Evolutionary conservation across 1,139 yeast genomes (phyloP).

Genomic region (Blastobotrys apis): DNA sequence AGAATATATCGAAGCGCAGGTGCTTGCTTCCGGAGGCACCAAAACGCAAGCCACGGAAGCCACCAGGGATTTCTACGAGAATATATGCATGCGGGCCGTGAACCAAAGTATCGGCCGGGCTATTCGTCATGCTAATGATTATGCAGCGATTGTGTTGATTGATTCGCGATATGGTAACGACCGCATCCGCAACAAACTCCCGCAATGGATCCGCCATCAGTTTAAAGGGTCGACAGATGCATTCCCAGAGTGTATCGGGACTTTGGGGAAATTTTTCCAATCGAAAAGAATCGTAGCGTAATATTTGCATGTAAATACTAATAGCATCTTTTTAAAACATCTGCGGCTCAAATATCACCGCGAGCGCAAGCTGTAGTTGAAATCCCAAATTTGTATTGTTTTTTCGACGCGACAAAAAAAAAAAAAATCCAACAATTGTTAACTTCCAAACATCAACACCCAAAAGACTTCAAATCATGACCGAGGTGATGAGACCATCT

Average conservation of each 20-base stretch:
- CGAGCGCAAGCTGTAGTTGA: too few relatives aligned
- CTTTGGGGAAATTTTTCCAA: slow-evolving; percentile 5
- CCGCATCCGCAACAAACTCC: slow-evolving; percentile 57
- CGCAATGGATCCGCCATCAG: slow-evolving; percentile 65
- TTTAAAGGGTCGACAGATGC: slow-evolving; percentile 7
- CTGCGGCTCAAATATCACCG: too few relatives aligned
- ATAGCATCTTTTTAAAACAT: too few relatives aligned
- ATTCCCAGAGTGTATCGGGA: slow-evolving; percentile 10
- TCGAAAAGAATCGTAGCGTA: too few relatives aligned
- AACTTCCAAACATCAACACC: too few relatives aligned
- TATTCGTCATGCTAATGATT: slow-evolving; percentile 78
- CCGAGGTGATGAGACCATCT: slow-evolving; percentile 6
- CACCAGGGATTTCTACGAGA: slow-evolving; percentile 69
- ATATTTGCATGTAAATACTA: too few relatives aligned
- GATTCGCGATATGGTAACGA: slow-evolving; percentile 56
- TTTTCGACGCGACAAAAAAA: not conserved
- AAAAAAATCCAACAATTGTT: not conserved
- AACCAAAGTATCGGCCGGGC: slow-evolving; percentile 94
- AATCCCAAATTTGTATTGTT: not conserved
- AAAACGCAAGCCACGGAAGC: slow-evolving; percentile 41
- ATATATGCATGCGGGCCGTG: slow-evolving; percentile 85
- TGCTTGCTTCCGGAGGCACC: slow-evolving; percentile 41
- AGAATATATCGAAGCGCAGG: slow-evolving; percentile 52
- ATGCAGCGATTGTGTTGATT: slow-evolving; percentile 66
- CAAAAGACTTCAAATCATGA: slow-evolving; percentile 5